A percentile compares a stretch with the other conserved stretches of the same genome.
These are phyloP conservation scores for Phytopythium montanum DNA, from an alignment of 352 stramenopile species.

Conservation along the genomic window DNA sequence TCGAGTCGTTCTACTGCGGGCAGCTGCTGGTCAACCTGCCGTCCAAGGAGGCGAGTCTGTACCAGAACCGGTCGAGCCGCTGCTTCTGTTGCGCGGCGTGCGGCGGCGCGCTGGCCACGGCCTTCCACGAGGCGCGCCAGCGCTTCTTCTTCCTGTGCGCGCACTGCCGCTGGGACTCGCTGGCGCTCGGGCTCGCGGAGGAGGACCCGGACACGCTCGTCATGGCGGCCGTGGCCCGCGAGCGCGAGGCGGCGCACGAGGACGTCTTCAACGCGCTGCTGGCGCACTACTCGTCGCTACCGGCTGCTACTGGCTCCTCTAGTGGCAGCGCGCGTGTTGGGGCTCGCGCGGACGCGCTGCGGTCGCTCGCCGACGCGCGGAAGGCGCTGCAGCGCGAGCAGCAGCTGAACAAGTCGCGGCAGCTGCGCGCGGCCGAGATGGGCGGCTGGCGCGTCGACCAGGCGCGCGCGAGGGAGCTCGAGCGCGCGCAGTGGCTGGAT, in stretches of 20 bases:
- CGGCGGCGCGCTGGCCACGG: constrained; percentile 59
- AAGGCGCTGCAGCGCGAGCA: constrained; percentile 80
- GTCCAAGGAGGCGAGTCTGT: constrained; percentile 82
- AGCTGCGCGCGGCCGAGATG: constrained; percentile 68
- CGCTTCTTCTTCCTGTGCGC: constrained; percentile 80
- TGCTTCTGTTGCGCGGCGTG: constrained; percentile 80
- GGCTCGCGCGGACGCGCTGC: constrained; percentile 21
- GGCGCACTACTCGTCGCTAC: constrained; percentile 38
- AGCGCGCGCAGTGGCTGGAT: constrained; percentile 57
- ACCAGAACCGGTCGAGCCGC: constrained; percentile 85
- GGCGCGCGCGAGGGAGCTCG: constrained; percentile 37
- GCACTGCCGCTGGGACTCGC: constrained; percentile 86
- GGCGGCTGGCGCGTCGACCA: constrained; percentile 74
- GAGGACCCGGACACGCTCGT: constrained; percentile 82
- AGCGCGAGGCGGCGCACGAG: constrained; percentile 69
- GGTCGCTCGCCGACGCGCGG: constrained; percentile 61
- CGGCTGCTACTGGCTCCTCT: constrained; percentile 4
- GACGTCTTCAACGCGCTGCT: constrained; percentile 74
- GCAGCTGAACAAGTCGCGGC: constrained; percentile 78
- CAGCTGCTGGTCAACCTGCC: constrained; percentile 84
- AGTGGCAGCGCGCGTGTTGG: constrained; percentile 11
- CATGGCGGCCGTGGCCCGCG: constrained; percentile 71
- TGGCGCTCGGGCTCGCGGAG: constrained; percentile 54
- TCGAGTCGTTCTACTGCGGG: constrained; percentile 88
- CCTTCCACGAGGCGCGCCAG: constrained; percentile 46